A percentile compares a stretch with the other conserved stretches of the same genome.
Conservation (phyloP, 495 filamentous ascomycete genomes). For the Aspergillus ostianus region DNA sequence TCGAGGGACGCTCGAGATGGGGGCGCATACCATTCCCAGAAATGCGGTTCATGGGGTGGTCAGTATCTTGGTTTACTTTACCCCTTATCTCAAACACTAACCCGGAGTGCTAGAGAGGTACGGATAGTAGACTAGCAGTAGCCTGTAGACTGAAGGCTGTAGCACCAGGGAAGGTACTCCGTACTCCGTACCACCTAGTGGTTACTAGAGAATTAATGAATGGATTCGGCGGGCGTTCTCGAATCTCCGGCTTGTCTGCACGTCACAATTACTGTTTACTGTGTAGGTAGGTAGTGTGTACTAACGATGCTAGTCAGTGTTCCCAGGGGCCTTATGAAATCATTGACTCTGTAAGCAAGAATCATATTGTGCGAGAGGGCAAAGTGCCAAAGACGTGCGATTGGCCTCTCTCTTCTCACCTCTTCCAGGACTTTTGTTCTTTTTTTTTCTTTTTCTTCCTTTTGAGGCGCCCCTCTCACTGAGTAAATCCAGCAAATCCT, state of each 20-base stretch:
- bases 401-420: not conserved
- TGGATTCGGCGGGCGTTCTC: not conserved
- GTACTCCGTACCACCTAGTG: no score
- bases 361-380: not conserved
- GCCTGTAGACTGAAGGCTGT: not conserved
- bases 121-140: no score
- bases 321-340: no score
- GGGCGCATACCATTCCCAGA: not conserved
- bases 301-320: no score
- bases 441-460: constrained; percentile 2
- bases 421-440: not conserved
- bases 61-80: not conserved
- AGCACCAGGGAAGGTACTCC: not conserved
- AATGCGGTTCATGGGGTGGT: not conserved
- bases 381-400: not conserved
- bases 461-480: no score
- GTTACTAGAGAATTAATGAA: no score
- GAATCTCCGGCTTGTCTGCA: not conserved
- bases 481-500: not conserved
- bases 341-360: not conserved
- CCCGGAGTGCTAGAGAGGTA: not conserved
- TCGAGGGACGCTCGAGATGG: not conserved
- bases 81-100: not conserved
- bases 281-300: no score
- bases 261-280: not conserved